These are phyloP conservation scores for Penicillium samsonianum DNA, from an alignment of 495 filamentous ascomycete genomes.

Conservation along the genomic window DNA sequence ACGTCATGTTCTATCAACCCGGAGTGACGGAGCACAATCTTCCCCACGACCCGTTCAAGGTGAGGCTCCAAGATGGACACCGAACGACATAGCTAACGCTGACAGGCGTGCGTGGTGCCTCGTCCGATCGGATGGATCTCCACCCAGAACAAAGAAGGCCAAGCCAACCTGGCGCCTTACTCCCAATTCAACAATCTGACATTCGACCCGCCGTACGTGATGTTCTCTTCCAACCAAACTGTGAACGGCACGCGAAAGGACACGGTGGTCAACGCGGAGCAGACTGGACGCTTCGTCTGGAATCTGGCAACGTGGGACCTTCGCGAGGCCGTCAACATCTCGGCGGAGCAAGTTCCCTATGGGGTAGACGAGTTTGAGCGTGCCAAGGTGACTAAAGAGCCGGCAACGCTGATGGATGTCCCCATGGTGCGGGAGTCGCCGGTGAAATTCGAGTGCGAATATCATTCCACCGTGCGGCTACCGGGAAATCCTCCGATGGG, in stretches of 20 bases:
- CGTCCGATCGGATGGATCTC: slow-evolving; percentile 52
- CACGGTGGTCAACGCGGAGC: slow-evolving; percentile 53
- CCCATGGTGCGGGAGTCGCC: slow-evolving; percentile 56
- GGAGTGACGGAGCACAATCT: too few species aligned
- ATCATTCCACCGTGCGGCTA: slow-evolving; percentile 53
- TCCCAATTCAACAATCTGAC: slow-evolving; percentile 57
- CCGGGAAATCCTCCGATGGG: slow-evolving; percentile 58
- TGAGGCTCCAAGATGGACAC: too few species aligned
- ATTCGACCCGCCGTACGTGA: slow-evolving; percentile 61
- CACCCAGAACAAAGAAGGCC: slow-evolving; percentile 35
- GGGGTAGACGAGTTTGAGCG: slow-evolving; percentile 56
- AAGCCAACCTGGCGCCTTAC: slow-evolving; percentile 57
- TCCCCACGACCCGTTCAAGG: too few species aligned
- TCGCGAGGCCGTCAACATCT: slow-evolving; percentile 53
- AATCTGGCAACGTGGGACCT: slow-evolving; percentile 48
- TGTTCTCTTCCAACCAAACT: slow-evolving; percentile 58
- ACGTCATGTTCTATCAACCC: too few species aligned
- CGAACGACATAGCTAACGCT: neutral
- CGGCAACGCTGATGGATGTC: slow-evolving; percentile 38
- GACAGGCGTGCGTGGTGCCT: slow-evolving; percentile 40
- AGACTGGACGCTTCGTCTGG: slow-evolving; percentile 58
- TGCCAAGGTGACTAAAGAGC: slow-evolving; percentile 49
- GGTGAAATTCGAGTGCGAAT: slow-evolving; percentile 59
- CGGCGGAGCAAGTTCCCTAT: slow-evolving; percentile 37
- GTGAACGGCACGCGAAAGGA: slow-evolving; percentile 48